These are phyloP conservation scores for Nothopassalora personata DNA, from an alignment of 2,329 filamentous ascomycete species.

Conservation along the genomic window DNA sequence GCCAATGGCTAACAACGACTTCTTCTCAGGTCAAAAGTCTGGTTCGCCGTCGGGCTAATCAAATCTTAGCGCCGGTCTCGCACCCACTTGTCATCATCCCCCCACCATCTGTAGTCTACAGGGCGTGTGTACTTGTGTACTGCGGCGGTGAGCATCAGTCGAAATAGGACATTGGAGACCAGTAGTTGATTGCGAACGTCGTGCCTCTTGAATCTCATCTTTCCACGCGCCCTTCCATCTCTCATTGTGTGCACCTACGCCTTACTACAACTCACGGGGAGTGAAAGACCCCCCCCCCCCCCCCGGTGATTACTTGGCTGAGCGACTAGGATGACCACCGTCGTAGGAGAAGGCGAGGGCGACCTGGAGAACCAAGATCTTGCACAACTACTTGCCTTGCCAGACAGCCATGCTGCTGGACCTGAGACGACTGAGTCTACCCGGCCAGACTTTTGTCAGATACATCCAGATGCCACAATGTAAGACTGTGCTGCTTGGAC, in stretches of 20 bases:
- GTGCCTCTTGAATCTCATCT: neutral
- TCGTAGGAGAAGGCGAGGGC: conserved; percentile 13
- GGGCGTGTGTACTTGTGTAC: conserved; percentile 4
- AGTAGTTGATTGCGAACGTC: neutral
- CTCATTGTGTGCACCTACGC: neutral
- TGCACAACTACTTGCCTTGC: conserved; percentile 8
- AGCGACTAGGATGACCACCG: conserved; percentile 13
- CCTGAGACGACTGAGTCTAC: neutral
- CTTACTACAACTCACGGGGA: neutral
- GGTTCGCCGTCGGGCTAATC: no score
- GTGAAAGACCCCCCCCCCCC: neutral
- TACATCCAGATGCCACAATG: conserved; percentile 17
- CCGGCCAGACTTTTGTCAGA: conserved; percentile 7
- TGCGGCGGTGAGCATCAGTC: neutral
- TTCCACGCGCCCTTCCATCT: neutral
- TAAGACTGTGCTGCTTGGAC: conserved; percentile 2
- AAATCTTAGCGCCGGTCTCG: neutral
- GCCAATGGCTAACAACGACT: no score
- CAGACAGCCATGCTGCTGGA: conserved; percentile 7
- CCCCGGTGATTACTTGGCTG: neutral
- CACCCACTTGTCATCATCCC: neutral
- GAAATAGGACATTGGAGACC: neutral
- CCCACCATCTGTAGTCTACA: neutral
- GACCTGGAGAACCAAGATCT: conserved; percentile 13
- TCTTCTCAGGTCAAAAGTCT: neutral